Evolutionary conservation across 164 flowering plant species (phyloP).

Genomic region (Vitis amurensis): DNA sequence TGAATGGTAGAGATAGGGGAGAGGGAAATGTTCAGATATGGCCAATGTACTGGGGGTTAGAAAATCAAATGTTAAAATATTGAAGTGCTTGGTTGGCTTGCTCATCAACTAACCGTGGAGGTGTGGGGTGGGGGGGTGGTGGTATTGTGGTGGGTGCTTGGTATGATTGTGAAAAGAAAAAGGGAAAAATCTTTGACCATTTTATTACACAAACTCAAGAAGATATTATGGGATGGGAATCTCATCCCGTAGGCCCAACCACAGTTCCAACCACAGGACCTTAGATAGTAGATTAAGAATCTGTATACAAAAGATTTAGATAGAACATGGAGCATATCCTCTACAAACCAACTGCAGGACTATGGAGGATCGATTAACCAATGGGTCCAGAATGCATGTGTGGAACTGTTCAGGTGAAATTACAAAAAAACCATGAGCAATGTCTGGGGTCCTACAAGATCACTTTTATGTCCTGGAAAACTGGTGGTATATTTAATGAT

Average conservation of each 20-base stretch:
- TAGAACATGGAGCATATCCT: not conserved
- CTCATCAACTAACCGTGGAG: not conserved
- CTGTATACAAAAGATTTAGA: not conserved
- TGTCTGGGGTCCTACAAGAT: not conserved
- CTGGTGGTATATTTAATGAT: too few species aligned
- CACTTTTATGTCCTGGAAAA: not conserved
- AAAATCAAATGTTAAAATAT: not conserved
- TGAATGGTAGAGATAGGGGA: not conserved
- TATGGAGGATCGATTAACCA: not conserved
- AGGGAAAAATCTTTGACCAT: too few species aligned
- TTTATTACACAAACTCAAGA: too few species aligned
- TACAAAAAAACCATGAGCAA: not conserved
- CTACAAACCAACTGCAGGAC: not conserved
- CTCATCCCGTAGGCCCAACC: too few species aligned
- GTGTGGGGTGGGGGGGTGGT: too few species aligned
- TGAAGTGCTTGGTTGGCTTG: not conserved
- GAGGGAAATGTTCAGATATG: not conserved
- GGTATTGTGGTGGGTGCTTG: too few species aligned
- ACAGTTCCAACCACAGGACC: not conserved
- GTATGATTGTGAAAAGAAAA: too few species aligned
- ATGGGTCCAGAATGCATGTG: not conserved
- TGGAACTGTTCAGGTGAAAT: too few species aligned
- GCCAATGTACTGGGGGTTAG: not conserved
- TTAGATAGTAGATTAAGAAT: not conserved
- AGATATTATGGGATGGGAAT: too few species aligned